Base-by-base conservation (phyloP, 345 rosid genomes). In the Eucalyptus brandiana region DNA sequence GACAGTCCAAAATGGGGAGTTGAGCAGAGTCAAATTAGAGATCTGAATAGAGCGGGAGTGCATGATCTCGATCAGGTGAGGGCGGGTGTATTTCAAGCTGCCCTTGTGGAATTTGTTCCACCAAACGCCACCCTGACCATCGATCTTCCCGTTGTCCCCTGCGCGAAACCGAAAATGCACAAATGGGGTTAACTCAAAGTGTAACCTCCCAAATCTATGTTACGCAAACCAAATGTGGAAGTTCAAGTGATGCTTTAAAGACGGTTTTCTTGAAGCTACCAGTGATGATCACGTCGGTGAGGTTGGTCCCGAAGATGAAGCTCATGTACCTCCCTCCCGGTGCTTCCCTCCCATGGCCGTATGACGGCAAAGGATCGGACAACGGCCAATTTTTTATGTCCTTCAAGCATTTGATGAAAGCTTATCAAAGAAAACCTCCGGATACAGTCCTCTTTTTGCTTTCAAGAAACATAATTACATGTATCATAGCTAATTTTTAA, bases 1-100 rank as follows among this genome's bases (percentile, higher is more conserved):
- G 19, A 93, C 91, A 54, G 92, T 93, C 95, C 94, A 93, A 30
- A 91, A 93, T 7, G 95, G 94, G 9, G 95, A 93, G 85, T 93
- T 91, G 69, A 92, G 48, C 72, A 93, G 83, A 50, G 93, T 92
- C 87, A 93, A 89, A 76, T 92, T 89, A 8, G 94, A 93, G 86
- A 93, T 93, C 88, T 90, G 93, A 88, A 93, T 32, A 65, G 90
- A 26, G 86, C 32, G 88, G 6, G 93, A 93, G 76, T 86, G 90
- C 93, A 93, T 86, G 89, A 93, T 54, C 90, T 93, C 94, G 87
- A 93, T 91, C 60, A 93, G 91, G 88, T 93, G 92, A 60, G 95
- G 94, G 62, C 95, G 92, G 21, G 95, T 92, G 87, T 89, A 23
- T 8, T 89, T 91, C 60, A 92, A 42, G 89, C 88, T 86, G 19